phyloP scores from a whole-genome alignment of 2,329 filamentous ascomycete species.

The Colletotrichum agaves region DNA sequence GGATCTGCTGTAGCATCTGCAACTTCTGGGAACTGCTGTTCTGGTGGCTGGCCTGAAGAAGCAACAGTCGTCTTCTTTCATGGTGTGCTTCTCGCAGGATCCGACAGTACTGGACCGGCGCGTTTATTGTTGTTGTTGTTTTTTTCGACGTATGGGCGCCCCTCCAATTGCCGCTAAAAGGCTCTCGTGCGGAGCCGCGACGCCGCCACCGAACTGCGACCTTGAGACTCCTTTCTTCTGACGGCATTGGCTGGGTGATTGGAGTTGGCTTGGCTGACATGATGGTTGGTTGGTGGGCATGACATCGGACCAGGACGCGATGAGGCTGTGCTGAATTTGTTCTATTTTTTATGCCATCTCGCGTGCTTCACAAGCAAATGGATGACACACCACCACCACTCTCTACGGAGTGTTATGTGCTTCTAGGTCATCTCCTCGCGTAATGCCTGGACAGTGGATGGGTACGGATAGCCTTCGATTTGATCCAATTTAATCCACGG shows the following conservation, averaged over 20 bases:
- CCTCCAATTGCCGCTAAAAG: conserved; percentile 4
- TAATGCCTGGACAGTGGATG: not conserved
- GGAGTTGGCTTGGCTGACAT: conserved; percentile 13
- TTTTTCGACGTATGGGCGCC: not conserved
- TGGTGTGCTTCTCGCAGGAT: conserved; percentile 15
- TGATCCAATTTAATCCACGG: not conserved
- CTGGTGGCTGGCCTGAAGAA: not conserved
- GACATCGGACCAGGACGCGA: not conserved
- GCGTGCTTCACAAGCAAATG: not conserved
- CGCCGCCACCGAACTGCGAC: not conserved
- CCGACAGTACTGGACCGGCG: not conserved
- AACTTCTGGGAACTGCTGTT: not conserved
- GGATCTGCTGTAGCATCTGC: not conserved
- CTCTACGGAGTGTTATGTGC: too few species aligned
- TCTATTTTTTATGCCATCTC: not conserved
- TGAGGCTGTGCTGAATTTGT: conserved; percentile 16
- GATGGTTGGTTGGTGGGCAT: conserved; percentile 6
- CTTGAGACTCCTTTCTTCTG: not conserved
- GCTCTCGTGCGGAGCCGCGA: not conserved
- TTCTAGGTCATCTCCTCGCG: too few species aligned
- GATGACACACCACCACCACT: not conserved
- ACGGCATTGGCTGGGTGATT: conserved; percentile 8
- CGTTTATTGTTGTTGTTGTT: not conserved
- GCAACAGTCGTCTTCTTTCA: not conserved
- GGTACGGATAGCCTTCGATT: not conserved